These are phyloP conservation scores for Colletotrichum gloeosporioides DNA, from an alignment of 2,329 filamentous ascomycete species.

Conservation along the genomic window DNA sequence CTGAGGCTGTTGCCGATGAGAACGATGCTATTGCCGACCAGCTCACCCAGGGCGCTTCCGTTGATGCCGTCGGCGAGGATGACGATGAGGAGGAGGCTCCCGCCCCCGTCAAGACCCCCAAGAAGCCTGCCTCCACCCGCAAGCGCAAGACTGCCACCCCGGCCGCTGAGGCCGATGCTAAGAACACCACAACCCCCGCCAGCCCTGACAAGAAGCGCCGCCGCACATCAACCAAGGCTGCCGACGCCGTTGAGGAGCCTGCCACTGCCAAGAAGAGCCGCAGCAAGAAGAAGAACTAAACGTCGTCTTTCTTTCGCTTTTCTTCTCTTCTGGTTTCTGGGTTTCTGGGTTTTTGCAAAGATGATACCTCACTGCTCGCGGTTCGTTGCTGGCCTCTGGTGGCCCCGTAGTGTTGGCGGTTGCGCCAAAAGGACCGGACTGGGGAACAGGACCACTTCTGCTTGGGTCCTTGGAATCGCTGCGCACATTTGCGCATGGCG, in stretches of 20 bases:
- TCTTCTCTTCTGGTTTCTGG: conserved; percentile 11
- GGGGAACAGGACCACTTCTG: not conserved
- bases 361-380: conserved; percentile 23
- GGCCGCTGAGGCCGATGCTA: conserved; percentile 44
- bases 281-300: conserved; percentile 22
- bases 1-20: conserved; percentile 48
- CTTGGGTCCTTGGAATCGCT: not conserved
- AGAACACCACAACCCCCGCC: conserved; percentile 47
- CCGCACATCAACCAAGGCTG: conserved; percentile 59
- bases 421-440: not conserved
- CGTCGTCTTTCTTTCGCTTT: not conserved
- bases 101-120: conserved; percentile 60
- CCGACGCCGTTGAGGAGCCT: conserved; percentile 47
- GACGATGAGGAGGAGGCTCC: conserved; percentile 47
- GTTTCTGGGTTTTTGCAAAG: conserved; percentile 23
- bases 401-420: not conserved
- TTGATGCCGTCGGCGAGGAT: conserved; percentile 44
- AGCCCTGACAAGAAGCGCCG: conserved; percentile 71
- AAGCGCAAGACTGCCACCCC: conserved; percentile 62
- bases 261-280: conserved; percentile 62
- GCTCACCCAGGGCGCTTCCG: conserved; percentile 51
- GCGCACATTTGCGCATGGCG: not conserved
- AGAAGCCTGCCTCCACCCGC: conserved; percentile 55
- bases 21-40: conserved; percentile 66
- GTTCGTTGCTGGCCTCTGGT: not conserved